phyloP scores from a whole-genome alignment of 2,329 filamentous ascomycete genomes.

The Botrytis paeoniae region DNA sequence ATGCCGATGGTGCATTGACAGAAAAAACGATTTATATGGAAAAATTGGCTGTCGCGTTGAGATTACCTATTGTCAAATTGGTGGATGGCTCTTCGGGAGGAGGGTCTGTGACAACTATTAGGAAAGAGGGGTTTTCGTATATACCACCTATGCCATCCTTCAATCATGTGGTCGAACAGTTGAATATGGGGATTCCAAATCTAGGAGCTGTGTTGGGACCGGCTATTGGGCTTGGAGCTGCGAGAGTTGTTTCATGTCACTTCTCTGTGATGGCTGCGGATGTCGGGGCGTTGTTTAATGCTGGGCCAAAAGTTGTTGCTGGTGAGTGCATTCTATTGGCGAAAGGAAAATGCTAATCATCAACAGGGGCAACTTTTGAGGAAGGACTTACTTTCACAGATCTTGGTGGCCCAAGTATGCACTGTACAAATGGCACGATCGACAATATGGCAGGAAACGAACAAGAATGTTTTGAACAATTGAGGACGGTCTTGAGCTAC shows the following conservation, averaged over 20 bases:
- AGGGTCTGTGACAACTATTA: constrained; percentile 59
- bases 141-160: constrained; percentile 56
- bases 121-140: constrained; percentile 54
- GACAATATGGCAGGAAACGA: constrained; percentile 62
- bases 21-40: constrained; percentile 61
- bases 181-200: constrained; percentile 63
- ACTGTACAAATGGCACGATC: constrained; percentile 64
- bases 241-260: constrained; percentile 59
- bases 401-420: constrained; percentile 58
- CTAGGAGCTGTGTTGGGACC: constrained; percentile 61
- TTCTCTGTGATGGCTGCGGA: constrained; percentile 65
- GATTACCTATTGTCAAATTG: constrained; percentile 60
- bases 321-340: constrained; percentile 21
- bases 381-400: constrained; percentile 58
- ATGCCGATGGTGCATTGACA: constrained; percentile 58
- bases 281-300: constrained; percentile 60
- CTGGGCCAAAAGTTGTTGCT: constrained; percentile 60
- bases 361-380: constrained; percentile 55
- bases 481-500: constrained; percentile 55
- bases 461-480: constrained; percentile 58
- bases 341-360: not conserved
- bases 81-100: constrained; percentile 63
- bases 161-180: constrained; percentile 51
- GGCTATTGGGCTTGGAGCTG: constrained; percentile 61
- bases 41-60: constrained; percentile 55